Evolutionary conservation across 352 stramenopile species (phyloP).

Genomic region (Pythium brassicae): DNA sequence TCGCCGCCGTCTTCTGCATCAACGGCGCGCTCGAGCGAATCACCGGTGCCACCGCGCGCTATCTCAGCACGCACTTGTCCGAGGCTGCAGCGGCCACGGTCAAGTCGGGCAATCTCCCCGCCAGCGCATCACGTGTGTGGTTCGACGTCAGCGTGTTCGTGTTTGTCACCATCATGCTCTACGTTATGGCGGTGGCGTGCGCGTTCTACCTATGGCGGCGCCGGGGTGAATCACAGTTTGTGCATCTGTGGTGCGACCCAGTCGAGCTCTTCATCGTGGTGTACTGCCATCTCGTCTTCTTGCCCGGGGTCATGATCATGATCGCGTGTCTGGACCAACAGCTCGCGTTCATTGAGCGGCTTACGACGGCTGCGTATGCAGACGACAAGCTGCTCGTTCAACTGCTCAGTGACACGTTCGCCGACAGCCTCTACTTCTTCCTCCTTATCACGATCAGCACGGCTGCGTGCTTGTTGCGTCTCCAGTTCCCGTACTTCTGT

Average conservation of each 20-base stretch:
- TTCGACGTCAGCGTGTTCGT: slow-evolving; percentile 20
- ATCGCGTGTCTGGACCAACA: slow-evolving; percentile 36
- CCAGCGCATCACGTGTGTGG: slow-evolving; percentile 10
- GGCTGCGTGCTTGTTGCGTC: slow-evolving; percentile 34
- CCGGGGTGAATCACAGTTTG: slow-evolving; percentile 27
- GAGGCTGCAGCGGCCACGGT: slow-evolving; percentile 2
- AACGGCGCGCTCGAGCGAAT: slow-evolving; percentile 18
- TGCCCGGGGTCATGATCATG: slow-evolving; percentile 30
- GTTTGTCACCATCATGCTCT: slow-evolving; percentile 21
- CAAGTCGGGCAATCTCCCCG: too few relatives aligned
- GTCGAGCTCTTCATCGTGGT: slow-evolving; percentile 39
- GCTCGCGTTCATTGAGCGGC: slow-evolving; percentile 11
- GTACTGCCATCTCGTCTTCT: slow-evolving; percentile 39
- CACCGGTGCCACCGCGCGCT: slow-evolving; percentile 12
- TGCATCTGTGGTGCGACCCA: slow-evolving; percentile 25
- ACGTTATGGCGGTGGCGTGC: slow-evolving; percentile 20
- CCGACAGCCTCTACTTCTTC: slow-evolving; percentile 43
- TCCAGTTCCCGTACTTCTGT: slow-evolving; percentile 54
- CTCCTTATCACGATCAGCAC: slow-evolving; percentile 32
- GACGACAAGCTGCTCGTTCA: slow-evolving; percentile 11
- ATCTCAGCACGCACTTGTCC: slow-evolving; percentile 8
- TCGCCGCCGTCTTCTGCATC: slow-evolving; percentile 21
- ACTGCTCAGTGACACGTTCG: slow-evolving; percentile 30
- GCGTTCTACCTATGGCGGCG: slow-evolving; percentile 25
- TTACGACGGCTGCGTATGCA: neutral